These are phyloP conservation scores for Septoria linicola DNA, from an alignment of 2,329 filamentous ascomycete genomes.

Conservation along the genomic window DNA sequence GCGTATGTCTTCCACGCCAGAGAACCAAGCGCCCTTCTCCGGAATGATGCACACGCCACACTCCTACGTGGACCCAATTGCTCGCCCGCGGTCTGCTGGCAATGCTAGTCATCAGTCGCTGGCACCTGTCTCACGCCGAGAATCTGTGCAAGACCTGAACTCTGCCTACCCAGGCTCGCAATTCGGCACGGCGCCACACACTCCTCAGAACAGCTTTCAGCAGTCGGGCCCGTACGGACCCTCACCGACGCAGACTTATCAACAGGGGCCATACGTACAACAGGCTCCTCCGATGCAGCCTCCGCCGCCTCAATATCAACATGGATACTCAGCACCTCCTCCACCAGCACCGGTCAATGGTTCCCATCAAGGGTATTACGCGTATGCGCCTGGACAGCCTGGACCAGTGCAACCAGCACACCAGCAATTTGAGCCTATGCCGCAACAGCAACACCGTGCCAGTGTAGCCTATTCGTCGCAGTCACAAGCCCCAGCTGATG, in stretches of 20 bases:
- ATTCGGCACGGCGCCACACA: slow-evolving; percentile 42
- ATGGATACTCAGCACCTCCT: slow-evolving; percentile 28
- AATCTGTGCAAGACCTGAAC: slow-evolving; percentile 48
- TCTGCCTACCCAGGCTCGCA: slow-evolving; percentile 43
- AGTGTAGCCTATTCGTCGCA: slow-evolving; percentile 42
- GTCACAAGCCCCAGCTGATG: slow-evolving; percentile 32
- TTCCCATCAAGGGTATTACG: slow-evolving; percentile 42
- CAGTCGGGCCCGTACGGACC: slow-evolving; percentile 40
- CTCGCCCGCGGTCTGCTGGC: slow-evolving; percentile 42
- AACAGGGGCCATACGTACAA: slow-evolving; percentile 32
- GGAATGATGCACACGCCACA: slow-evolving; percentile 28
- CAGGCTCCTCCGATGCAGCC: slow-evolving; percentile 39
- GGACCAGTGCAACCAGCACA: slow-evolving; percentile 39
- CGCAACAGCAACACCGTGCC: slow-evolving; percentile 38
- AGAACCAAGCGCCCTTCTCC: slow-evolving; percentile 25
- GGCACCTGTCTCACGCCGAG: slow-evolving; percentile 38
- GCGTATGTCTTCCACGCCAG: slow-evolving; percentile 44
- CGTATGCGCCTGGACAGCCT: slow-evolving; percentile 38
- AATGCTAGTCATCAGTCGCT: slow-evolving; percentile 38
- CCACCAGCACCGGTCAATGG: slow-evolving; percentile 31
- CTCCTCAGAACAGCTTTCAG: slow-evolving; percentile 42
- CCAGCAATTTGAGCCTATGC: slow-evolving; percentile 33
- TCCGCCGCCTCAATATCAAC: slow-evolving; percentile 33
- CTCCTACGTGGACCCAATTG: slow-evolving; percentile 36
- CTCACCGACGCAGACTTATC: slow-evolving; percentile 30